Evolutionary conservation across 768 basidiomycete genomes (phyloP).

Genomic region (Lactarius tabidus): DNA sequence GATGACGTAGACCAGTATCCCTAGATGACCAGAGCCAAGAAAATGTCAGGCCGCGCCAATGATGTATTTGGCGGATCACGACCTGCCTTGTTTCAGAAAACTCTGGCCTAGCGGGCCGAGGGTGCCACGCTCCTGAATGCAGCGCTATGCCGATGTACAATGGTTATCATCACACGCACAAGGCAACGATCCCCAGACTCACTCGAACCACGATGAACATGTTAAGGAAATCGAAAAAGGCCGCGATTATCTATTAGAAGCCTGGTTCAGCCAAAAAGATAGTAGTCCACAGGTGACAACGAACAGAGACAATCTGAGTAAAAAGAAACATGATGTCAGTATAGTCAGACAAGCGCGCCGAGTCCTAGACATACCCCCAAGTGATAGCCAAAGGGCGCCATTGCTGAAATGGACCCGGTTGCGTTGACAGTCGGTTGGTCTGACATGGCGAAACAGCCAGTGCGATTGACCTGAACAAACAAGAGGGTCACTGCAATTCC

Average conservation of each 20-base stretch:
- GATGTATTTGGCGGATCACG: not conserved
- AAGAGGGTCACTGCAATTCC: conserved; percentile 7
- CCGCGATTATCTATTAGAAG: not conserved
- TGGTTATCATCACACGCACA: not conserved
- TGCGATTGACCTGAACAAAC: not conserved
- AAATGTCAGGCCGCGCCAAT: not conserved
- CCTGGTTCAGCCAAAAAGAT: not conserved
- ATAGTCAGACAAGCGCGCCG: not conserved
- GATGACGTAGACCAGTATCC: conserved; percentile 20
- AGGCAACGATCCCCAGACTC: not conserved
- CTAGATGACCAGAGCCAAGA: conserved; percentile 4
- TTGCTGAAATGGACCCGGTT: too few species aligned
- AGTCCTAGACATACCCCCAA: conserved; percentile 14
- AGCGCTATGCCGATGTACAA: conserved; percentile 8
- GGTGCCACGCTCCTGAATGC: conserved; percentile 13
- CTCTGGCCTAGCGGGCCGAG: conserved; percentile 17
- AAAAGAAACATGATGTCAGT: not conserved
- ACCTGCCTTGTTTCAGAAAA: too few species aligned
- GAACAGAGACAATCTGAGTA: conserved; percentile 10
- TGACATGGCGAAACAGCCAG: conserved; percentile 14
- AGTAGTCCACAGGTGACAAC: not conserved
- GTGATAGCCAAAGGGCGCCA: conserved; percentile 4
- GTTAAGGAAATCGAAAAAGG: conserved; percentile 16
- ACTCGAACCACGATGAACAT: conserved; percentile 14
- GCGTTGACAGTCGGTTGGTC: not conserved